Percentiles rank a stretch among this genome's conserved stretches.
phyloP scores from a whole-genome alignment of 768 basidiomycete genomes.

The Rhodotorula toruloides region DNA sequence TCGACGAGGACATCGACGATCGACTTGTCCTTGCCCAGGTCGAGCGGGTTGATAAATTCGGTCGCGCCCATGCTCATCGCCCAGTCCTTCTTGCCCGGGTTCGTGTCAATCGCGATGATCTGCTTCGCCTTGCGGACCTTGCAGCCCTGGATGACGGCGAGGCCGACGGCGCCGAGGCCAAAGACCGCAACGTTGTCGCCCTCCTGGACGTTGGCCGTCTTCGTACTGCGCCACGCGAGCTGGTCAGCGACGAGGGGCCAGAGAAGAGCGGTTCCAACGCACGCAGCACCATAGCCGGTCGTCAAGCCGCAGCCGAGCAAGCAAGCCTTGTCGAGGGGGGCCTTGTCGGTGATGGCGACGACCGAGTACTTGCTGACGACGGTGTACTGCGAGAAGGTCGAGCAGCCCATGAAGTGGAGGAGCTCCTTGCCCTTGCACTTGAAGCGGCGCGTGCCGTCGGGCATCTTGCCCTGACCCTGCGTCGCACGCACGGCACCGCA shows the following conservation, averaged over 20 bases:
- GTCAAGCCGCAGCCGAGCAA: slow-evolving; percentile 61
- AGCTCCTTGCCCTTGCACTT: slow-evolving; percentile 74
- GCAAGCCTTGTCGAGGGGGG: slow-evolving; percentile 93
- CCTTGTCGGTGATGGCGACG: slow-evolving; percentile 74
- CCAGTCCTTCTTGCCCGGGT: slow-evolving; percentile 77
- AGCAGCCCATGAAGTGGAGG: slow-evolving; percentile 96
- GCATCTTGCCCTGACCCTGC: slow-evolving; percentile 83
- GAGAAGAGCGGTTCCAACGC: slow-evolving; percentile 50
- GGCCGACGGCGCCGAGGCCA: slow-evolving; percentile 87
- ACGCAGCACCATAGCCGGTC: slow-evolving; percentile 35
- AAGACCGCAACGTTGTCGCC: slow-evolving; percentile 88
- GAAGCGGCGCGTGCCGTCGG: slow-evolving; percentile 82
- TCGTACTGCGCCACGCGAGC: slow-evolving; percentile 30
- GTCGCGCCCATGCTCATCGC: slow-evolving; percentile 89
- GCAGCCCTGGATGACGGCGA: slow-evolving; percentile 82
- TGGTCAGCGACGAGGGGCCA: slow-evolving; percentile 4
- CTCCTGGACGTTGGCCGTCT: slow-evolving; percentile 52
- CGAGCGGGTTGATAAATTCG: slow-evolving; percentile 82
- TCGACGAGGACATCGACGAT: slow-evolving; percentile 87
- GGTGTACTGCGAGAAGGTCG: slow-evolving; percentile 97
- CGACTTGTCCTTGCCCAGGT: slow-evolving; percentile 67
- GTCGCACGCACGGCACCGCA: slow-evolving; percentile 73
- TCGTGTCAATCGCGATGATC: slow-evolving; percentile 82
- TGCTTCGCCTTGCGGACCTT: slow-evolving; percentile 71
- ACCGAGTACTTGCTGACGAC: slow-evolving; percentile 97